Evolutionary conservation across 2,329 filamentous ascomycete genomes (phyloP).

Genomic region (Penicillium decumbens): DNA sequence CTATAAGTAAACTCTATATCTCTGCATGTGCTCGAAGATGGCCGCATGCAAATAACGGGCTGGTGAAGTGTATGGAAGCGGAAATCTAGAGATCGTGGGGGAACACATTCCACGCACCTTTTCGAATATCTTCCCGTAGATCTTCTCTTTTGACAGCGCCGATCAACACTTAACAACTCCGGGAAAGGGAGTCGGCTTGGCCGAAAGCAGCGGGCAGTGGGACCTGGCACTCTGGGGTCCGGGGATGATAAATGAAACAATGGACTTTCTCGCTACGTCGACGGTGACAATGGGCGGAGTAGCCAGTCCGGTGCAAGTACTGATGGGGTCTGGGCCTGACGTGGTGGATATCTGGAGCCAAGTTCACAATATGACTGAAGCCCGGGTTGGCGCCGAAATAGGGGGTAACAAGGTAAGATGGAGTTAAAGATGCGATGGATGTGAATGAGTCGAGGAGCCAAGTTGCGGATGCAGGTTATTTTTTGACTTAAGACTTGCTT

Average conservation of each 20-base stretch:
- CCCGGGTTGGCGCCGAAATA: background rate
- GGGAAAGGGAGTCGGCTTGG: slow-evolving; percentile 6
- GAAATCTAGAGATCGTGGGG: slow-evolving; percentile 7
- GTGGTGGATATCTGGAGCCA: slow-evolving; percentile 1
- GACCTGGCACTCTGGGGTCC: slow-evolving; percentile 8
- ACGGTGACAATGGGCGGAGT: slow-evolving; percentile 4
- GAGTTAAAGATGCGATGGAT: background rate
- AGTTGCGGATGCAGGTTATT: background rate
- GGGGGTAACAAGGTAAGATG: background rate
- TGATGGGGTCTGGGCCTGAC: background rate
- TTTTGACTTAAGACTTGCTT: background rate
- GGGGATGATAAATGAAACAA: slow-evolving; percentile 17
- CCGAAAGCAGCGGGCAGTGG: slow-evolving; percentile 19
- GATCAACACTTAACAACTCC: slow-evolving; percentile 1
- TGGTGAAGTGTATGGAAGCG: slow-evolving; percentile 10
- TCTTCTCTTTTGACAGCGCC: slow-evolving; percentile 5
- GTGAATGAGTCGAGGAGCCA: background rate
- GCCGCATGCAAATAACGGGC: slow-evolving; percentile 17
- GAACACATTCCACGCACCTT: slow-evolving; percentile 8
- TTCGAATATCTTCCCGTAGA: slow-evolving; percentile 4
- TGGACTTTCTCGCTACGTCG: slow-evolving; percentile 3
- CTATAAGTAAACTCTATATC: slow-evolving; percentile 30
- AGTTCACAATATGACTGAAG: slow-evolving; percentile 1
- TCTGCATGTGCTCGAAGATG: slow-evolving; percentile 5
- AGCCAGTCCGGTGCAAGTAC: background rate